Evolutionary conservation across 2,329 filamentous ascomycete genomes (phyloP).

Genomic region (Diaporthe citri): DNA sequence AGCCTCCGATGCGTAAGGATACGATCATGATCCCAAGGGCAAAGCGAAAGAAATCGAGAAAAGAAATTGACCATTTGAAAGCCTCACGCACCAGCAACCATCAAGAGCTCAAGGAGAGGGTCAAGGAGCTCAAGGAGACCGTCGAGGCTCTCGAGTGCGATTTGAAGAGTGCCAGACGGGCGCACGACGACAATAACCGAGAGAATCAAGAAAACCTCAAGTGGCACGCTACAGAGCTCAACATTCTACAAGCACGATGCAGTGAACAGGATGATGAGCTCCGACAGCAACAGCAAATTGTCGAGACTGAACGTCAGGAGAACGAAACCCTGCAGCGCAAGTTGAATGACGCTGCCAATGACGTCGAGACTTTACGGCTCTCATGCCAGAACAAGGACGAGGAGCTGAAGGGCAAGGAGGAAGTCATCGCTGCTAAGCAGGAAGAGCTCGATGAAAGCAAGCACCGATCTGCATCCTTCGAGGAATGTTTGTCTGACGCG

Average conservation of each 20-base stretch:
- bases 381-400: not conserved
- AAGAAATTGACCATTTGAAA: not conserved
- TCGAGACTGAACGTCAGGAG: too few species aligned
- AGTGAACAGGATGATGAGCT: too few species aligned
- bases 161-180: not conserved
- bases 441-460: not conserved
- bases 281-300: too few species aligned
- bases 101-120: not conserved
- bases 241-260: too few species aligned
- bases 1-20: slow-evolving; percentile 4
- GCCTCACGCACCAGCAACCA: not conserved
- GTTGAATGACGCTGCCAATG: too few species aligned
- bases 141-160: not conserved
- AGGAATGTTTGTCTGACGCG: too few species aligned
- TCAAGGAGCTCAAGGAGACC: too few species aligned
- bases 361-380: not conserved
- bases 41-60: not conserved
- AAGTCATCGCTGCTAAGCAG: not conserved
- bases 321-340: not conserved
- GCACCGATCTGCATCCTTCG: not conserved
- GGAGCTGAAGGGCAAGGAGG: not conserved
- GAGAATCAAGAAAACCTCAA: not conserved
- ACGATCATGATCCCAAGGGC: not conserved
- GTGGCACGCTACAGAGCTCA: not conserved
- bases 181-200: not conserved